Evolutionary conservation across 495 filamentous ascomycete species (phyloP), one percentile per base, ranked within the genome.

Genomic region (Evansstolkia leycettana): DNA sequence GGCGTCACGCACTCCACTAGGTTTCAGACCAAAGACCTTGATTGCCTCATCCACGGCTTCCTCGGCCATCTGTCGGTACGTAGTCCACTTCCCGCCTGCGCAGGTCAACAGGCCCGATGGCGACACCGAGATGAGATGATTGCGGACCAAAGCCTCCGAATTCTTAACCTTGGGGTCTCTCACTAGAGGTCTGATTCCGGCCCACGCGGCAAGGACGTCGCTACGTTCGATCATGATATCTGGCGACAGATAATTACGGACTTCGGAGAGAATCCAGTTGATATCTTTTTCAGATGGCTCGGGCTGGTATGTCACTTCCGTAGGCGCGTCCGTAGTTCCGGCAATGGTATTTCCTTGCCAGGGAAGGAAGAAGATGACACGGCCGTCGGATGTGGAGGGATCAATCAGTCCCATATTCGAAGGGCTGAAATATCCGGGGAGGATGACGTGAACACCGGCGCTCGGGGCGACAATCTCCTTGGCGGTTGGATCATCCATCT

Each of bases 331-430:
- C 7, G 90, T 98, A 13, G 90, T 98, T 41, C 90, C 90, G 15
- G 90, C 90, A 48, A 98, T 96, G 17, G 90, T 98, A 62, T 98
- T 98, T 31, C 90, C 90, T 61, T 96, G 89, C 90, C 90, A 98
- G 12, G 90, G 90, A 18, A 98, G 74, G 73, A 98, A 98, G 77
- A 98, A 98, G 48, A 96, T 95, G 27, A 98, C 90, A 48, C 90
- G 74, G 12, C 90, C 90, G 52, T 98, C 90, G 0, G 89, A 95
- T 0, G 90, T 96, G 7, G 74, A 75, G 0, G 90, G 90, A 47
- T 98, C 90, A 50, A 98, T 93, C 26, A 98, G 68, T 27, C 90
- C 90, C 90, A 98, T 98, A 52, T 93, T 80, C 7, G 82, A 75
- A 16, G 90, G 90, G 41, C 80, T 86, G 69, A 85, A 96, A 65